Evolutionary conservation across 1,284 basidiomycete species (phyloP).

Genomic region (Ustilago cynodontis): DNA sequence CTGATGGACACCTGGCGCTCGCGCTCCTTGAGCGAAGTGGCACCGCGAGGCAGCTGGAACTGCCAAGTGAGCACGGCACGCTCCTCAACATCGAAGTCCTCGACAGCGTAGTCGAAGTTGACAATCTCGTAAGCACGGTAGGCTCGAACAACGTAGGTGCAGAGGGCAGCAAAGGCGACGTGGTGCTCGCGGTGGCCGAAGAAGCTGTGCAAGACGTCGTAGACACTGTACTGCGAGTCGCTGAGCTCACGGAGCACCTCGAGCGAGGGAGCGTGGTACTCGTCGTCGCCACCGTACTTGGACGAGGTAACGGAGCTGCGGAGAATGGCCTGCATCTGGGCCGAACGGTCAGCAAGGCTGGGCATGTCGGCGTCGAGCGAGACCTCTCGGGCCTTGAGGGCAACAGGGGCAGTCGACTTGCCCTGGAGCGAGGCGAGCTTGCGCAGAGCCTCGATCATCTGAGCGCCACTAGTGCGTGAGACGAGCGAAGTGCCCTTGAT

Average conservation of each 20-base stretch:
- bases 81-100: conserved; percentile 76
- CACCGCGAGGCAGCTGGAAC: conserved; percentile 73
- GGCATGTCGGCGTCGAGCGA: conserved; percentile 96
- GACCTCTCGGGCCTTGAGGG: conserved; percentile 96
- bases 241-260: conserved; percentile 92
- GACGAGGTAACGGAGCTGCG: conserved; percentile 86
- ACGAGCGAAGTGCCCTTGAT: conserved; percentile 60
- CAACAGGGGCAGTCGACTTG: conserved; percentile 72
- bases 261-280: conserved; percentile 76
- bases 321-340: conserved; percentile 94
- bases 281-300: conserved; percentile 84
- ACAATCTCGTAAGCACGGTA: conserved; percentile 95
- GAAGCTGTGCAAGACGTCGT: conserved; percentile 95
- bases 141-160: conserved; percentile 94
- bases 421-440: conserved; percentile 79
- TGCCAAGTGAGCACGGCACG: conserved; percentile 69
- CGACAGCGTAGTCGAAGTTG: conserved; percentile 87
- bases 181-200: conserved; percentile 80
- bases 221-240: conserved; percentile 96
- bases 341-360: conserved; percentile 90
- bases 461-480: conserved; percentile 51
- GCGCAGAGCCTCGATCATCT: conserved; percentile 61
- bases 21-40: conserved; percentile 53
- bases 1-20: conserved; percentile 67
- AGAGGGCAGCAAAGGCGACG: conserved; percentile 89